A percentile compares a stretch with the other conserved stretches of the same genome.
phyloP scores from a whole-genome alignment of 768 basidiomycete genomes.

The Tylopilus sp. region DNA sequence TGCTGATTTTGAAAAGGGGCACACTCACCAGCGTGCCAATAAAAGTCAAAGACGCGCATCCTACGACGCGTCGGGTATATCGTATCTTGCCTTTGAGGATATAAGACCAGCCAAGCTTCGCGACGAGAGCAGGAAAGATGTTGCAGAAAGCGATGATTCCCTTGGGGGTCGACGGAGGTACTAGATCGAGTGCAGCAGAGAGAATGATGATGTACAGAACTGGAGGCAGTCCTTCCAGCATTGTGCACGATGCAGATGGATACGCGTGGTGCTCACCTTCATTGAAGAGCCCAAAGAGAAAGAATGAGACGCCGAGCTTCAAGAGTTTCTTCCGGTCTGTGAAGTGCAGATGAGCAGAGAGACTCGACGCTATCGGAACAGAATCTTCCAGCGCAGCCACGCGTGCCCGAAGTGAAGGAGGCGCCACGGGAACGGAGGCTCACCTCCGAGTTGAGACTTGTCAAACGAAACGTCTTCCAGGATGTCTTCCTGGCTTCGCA shows the following conservation, averaged over 20 bases:
- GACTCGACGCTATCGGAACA: constrained; percentile 3
- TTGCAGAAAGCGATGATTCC: constrained; percentile 96
- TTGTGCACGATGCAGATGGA: background rate
- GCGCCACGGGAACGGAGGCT: constrained; percentile 10
- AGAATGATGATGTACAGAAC: constrained; percentile 96
- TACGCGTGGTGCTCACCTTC: constrained; percentile 58
- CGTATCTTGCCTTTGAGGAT: constrained; percentile 81
- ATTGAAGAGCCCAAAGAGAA: constrained; percentile 89
- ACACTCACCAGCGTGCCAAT: constrained; percentile 81
- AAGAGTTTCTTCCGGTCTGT: constrained; percentile 30
- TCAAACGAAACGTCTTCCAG: constrained; percentile 13
- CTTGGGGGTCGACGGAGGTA: constrained; percentile 88
- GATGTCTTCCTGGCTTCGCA: constrained; percentile 9
- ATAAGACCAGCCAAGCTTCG: constrained; percentile 93
- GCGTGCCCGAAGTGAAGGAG: constrained; percentile 4
- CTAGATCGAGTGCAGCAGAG: constrained; percentile 92
- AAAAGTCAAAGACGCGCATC: constrained; percentile 74
- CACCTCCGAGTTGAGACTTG: constrained; percentile 25
- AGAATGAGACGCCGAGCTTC: constrained; percentile 64
- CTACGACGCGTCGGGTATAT: constrained; percentile 69
- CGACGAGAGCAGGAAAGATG: constrained; percentile 81
- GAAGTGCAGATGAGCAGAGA: constrained; percentile 13
- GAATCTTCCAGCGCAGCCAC: constrained; percentile 6
- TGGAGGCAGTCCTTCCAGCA: constrained; percentile 24
- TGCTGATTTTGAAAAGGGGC: too few species aligned